Evolutionary conservation across 352 stramenopile species (phyloP), one percentile per base, ranked within the genome.

Genomic region (Phytophthora citricola): DNA sequence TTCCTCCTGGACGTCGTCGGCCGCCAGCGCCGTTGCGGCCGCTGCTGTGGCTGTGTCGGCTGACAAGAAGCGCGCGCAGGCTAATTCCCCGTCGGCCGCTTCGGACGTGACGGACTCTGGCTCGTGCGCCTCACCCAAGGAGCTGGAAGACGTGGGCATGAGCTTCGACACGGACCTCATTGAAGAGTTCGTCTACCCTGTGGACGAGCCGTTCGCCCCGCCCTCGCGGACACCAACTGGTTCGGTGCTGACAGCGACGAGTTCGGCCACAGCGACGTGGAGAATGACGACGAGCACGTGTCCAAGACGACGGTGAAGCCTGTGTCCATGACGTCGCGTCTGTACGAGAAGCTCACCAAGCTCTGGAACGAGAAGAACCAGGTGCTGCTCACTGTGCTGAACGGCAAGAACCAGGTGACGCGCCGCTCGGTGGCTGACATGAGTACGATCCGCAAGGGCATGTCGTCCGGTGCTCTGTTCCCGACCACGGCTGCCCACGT

Each of bases 341-440:
- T 93, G 47, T 93, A 93, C 60, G 75, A 89, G 62, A 91, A 90
- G 80, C 69, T 95, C 26, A 93, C 87, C 31, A 75, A 76, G 43
- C 61, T 95, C 22, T 95, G 87, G 87, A 85, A 82, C 39, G 87
- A 95, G 65, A 95, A 95, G 79, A 91, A 91, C 66, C 85, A 93
- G 58, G 87, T 95, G 56, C 50, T 95, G 49, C 63, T 92, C 20
- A 93, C 85, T 10, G 77, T 95, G 20, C 56, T 80, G 59, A 74
- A 93, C 56, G 72, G 79, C 61, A 91, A 91, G 64, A 87, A 92
- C 64, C 63, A 87, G 43, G 82, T 91, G 41, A 84, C 82, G 51
- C 74, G 82, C 12, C 87, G 85, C 54, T 89, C 82, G 26, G 75
- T 95, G 17, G 87, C 85, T 9, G 87, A 95, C 65, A 90, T 95